A percentile compares a stretch with the other conserved stretches of the same genome.
phyloP scores from a whole-genome alignment of 345 rosid genomes.

The Aquilaria malaccensis region DNA sequence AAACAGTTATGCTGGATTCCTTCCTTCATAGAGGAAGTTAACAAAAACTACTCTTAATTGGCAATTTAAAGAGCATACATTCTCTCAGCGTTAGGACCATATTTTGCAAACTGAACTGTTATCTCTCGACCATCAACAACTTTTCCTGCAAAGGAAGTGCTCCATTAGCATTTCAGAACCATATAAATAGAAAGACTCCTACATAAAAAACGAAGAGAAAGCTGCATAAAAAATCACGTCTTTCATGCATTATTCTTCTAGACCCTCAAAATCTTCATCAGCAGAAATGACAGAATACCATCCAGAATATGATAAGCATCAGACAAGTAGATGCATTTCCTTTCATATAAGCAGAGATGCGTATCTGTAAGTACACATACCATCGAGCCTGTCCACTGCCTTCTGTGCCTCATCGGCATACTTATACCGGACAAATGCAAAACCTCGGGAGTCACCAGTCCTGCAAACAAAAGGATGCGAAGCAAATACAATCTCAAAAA shows the following conservation, averaged over 20 bases:
- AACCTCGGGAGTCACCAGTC: constrained; percentile 63
- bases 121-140: constrained; percentile 33
- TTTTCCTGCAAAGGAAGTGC: constrained; percentile 15
- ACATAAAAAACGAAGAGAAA: background rate
- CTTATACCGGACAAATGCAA: constrained; percentile 62
- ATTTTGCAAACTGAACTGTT: constrained; percentile 30
- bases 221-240: background rate
- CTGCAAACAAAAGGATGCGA: constrained; percentile 11
- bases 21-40: background rate
- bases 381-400: constrained; percentile 69
- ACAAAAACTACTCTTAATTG: background rate
- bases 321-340: background rate
- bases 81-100: constrained; percentile 30
- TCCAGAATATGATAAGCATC: background rate
- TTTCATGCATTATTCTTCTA: too few species aligned
- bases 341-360: too few species aligned
- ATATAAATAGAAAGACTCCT: background rate
- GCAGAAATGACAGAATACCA: too few species aligned
- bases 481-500: background rate
- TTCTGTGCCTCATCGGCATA: constrained; percentile 64
- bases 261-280: too few species aligned
- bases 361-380: constrained; percentile 12
- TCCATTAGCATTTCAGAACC: background rate
- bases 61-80: constrained; percentile 14
- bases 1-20: background rate